Percentiles rank a stretch among this genome's conserved stretches.
Evolutionary conservation across 768 basidiomycete species (phyloP).

Genomic region (Suillus spraguei): DNA sequence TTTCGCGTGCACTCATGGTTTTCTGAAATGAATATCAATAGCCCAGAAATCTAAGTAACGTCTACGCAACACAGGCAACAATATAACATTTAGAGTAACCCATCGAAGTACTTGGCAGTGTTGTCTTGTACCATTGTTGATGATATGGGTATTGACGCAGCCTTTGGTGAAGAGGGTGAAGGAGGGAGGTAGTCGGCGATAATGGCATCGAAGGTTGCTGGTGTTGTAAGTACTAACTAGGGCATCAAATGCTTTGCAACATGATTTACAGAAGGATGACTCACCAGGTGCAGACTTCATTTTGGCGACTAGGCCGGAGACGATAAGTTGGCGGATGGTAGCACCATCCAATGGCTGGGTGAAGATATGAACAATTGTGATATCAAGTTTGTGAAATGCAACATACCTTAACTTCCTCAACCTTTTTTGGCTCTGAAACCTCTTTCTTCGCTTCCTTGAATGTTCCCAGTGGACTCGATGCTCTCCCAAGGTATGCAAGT

Average conservation of each 20-base stretch:
- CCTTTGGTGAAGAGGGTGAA: constrained; percentile 23
- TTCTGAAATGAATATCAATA: not conserved
- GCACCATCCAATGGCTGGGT: constrained; percentile 60
- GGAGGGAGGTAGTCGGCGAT: constrained; percentile 71
- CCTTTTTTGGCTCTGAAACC: constrained; percentile 34
- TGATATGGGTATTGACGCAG: constrained; percentile 10
- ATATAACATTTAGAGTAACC: constrained; percentile 34
- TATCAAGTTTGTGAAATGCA: not conserved
- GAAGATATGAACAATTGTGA: not conserved
- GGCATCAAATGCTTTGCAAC: constrained; percentile 10
- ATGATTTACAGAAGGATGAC: constrained; percentile 26
- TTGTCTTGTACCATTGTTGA: constrained; percentile 18
- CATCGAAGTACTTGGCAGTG: constrained; percentile 43
- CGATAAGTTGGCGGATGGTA: constrained; percentile 66
- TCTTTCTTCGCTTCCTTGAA: constrained; percentile 51
- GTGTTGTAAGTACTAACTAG: constrained; percentile 40
- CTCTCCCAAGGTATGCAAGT: constrained; percentile 81
- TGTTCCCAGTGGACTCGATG: constrained; percentile 75
- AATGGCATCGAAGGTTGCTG: constrained; percentile 68
- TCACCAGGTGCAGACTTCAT: constrained; percentile 51
- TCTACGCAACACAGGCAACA: constrained; percentile 9
- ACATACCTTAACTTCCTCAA: constrained; percentile 43
- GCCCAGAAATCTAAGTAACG: constrained; percentile 1
- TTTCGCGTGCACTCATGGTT: not conserved
- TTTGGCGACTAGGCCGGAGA: constrained; percentile 57